Evolutionary conservation across 2,329 filamentous ascomycete genomes (phyloP), one percentile per base, ranked within the genome.

Genomic region (Diaporthe sp.): DNA sequence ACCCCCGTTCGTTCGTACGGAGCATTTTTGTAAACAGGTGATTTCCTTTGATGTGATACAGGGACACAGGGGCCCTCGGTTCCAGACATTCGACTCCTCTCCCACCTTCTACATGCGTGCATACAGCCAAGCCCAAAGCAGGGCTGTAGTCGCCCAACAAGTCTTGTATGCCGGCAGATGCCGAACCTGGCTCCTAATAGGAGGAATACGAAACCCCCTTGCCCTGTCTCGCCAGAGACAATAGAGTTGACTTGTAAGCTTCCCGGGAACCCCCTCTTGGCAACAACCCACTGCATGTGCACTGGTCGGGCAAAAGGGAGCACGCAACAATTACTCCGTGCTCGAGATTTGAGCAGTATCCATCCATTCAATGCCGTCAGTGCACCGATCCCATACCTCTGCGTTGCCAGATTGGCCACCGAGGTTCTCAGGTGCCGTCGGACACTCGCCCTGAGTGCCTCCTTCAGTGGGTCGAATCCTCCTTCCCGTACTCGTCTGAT

Each of bases 41-140:
- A 68, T 68, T 68, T 39, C 30, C 63, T 68, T 39, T 50, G 63
- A 68, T 68, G 47, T 68, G 63, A 68, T 47, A 68, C 63, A 68
- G 63, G 63, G 47, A 51, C n/a, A 51, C 47, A 51, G n/a, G 63
- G 63, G 9, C 32, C 32, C 44, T 68, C 63, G 63, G 30, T 68
- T 68, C 63, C 63, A 53, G 44, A 68, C 63, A 39, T 32, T 51
- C 59, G 17, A 63, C 39, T 30, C 37, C 35, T 17, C 58, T 30
- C 9, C 44, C 44, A 47, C 59, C 9, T 13, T 19, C 27, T 32
- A 17, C 42, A 19, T 35, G 27, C 27, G 32, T 65, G 37, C 56
- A 37, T 59, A 37, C 30, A 37, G 44, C 17, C 63, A 8, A 39
- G 63, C n/a, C 55, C n/a, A 27, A 39, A 47, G 30, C 63, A 12